A percentile compares a stretch with the other conserved stretches of the same genome.
These are phyloP conservation scores for Pholiota conissans DNA, from an alignment of 768 basidiomycete species.

Conservation along the genomic window DNA sequence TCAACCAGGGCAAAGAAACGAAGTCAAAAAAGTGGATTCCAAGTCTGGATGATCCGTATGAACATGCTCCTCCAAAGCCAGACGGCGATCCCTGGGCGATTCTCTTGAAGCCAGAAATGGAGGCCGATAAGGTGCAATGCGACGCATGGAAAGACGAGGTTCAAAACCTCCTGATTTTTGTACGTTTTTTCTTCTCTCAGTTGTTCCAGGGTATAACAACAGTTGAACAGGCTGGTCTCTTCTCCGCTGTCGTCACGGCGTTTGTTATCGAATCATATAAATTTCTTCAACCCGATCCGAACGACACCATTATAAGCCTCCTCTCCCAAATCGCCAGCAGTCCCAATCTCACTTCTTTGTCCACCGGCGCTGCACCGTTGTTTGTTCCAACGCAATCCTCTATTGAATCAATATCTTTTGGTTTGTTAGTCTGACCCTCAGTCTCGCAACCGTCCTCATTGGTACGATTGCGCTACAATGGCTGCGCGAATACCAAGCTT, in stretches of 20 bases:
- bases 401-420: slow-evolving; percentile 14
- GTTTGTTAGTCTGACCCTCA: slow-evolving; percentile 15
- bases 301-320: neutral
- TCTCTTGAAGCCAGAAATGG: slow-evolving; percentile 10
- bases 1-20: too few species aligned
- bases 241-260: slow-evolving; percentile 14
- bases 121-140: slow-evolving; percentile 11
- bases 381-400: neutral
- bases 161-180: slow-evolving; percentile 16
- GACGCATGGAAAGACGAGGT: slow-evolving; percentile 20
- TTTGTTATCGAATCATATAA: slow-evolving; percentile 17
- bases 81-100: slow-evolving; percentile 13
- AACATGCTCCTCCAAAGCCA: slow-evolving; percentile 9
- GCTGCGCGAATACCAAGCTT: slow-evolving; percentile 14
- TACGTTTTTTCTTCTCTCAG: slow-evolving; percentile 1
- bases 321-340: neutral
- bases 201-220: neutral
- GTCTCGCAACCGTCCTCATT: slow-evolving; percentile 10
- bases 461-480: slow-evolving; percentile 16
- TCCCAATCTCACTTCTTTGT: neutral
- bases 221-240: slow-evolving; percentile 14
- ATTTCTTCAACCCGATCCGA: slow-evolving; percentile 5
- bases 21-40: too few species aligned
- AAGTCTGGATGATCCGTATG: slow-evolving; percentile 9
- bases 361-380: neutral